phyloP scores from a whole-genome alignment of 768 basidiomycete genomes.

The Tricholoma sp. region DNA sequence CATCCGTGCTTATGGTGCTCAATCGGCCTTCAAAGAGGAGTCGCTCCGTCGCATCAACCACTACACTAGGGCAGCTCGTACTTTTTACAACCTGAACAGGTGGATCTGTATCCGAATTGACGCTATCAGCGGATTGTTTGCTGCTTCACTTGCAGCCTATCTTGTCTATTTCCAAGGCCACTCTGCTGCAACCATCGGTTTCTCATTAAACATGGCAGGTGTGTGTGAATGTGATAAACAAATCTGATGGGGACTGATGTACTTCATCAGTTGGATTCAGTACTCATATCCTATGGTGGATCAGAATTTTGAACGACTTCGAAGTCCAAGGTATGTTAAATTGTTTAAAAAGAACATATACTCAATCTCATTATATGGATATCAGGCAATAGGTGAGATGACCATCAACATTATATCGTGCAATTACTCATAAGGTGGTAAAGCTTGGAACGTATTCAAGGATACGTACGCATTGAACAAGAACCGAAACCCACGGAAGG shows the following conservation, averaged over 20 bases:
- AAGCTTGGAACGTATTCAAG: slow-evolving; percentile 67
- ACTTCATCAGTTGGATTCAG: slow-evolving; percentile 42
- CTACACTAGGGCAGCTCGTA: slow-evolving; percentile 39
- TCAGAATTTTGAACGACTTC: slow-evolving; percentile 37
- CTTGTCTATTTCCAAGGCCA: slow-evolving; percentile 40
- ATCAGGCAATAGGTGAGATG: slow-evolving; percentile 36
- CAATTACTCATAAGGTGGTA: not conserved
- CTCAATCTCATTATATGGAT: not conserved
- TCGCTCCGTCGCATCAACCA: slow-evolving; percentile 49
- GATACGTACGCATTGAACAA: slow-evolving; percentile 55
- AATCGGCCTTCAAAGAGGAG: slow-evolving; percentile 39
- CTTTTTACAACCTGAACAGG: slow-evolving; percentile 50
- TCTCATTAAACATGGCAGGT: slow-evolving; percentile 51
- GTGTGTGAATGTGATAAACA: slow-evolving; percentile 11
- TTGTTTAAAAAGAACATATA: not conserved
- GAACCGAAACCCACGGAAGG: slow-evolving; percentile 37
- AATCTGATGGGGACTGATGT: slow-evolving; percentile 28
- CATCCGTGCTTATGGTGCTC: slow-evolving; percentile 63
- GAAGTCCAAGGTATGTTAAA: slow-evolving; percentile 34
- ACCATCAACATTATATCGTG: not conserved
- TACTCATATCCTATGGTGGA: slow-evolving; percentile 45
- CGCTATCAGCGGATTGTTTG: slow-evolving; percentile 51
- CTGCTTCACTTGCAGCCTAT: slow-evolving; percentile 49
- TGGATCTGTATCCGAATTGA: slow-evolving; percentile 51
- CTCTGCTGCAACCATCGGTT: slow-evolving; percentile 39